These are phyloP conservation scores for Leccinum uliginosum DNA, from an alignment of 768 basidiomycete species.

Conservation along the genomic window DNA sequence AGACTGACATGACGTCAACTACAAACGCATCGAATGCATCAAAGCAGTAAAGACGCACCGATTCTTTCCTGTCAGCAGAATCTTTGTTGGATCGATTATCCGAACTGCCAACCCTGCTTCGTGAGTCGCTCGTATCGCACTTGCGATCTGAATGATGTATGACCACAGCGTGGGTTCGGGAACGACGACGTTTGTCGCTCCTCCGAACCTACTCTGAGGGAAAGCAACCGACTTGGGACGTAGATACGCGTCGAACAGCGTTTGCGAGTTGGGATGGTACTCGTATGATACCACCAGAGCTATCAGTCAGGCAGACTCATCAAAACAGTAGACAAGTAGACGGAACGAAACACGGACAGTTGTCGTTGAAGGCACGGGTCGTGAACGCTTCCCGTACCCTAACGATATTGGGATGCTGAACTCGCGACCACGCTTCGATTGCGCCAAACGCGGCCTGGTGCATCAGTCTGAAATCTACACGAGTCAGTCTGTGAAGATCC, in stretches of 20 bases:
- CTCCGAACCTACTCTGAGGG: slow-evolving; percentile 34
- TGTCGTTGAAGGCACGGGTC: slow-evolving; percentile 86
- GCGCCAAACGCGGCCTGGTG: slow-evolving; percentile 77
- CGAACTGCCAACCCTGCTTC: slow-evolving; percentile 75
- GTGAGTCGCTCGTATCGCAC: slow-evolving; percentile 83
- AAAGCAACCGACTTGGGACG: slow-evolving; percentile 46
- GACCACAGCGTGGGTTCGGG: slow-evolving; percentile 88
- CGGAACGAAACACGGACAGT: slow-evolving; percentile 51
- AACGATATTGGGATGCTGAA: slow-evolving; percentile 85
- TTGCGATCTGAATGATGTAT: slow-evolving; percentile 86
- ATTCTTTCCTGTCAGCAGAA: slow-evolving; percentile 86
- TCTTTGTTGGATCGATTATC: slow-evolving; percentile 81
- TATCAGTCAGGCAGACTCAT: slow-evolving; percentile 28
- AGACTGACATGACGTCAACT: slow-evolving; percentile 42
- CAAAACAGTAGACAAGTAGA: slow-evolving; percentile 5
- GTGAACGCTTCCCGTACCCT: slow-evolving; percentile 90
- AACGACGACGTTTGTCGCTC: slow-evolving; percentile 33
- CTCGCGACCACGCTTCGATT: slow-evolving; percentile 81
- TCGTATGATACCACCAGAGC: slow-evolving; percentile 91
- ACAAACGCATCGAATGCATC: background rate
- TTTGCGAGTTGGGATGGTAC: slow-evolving; percentile 80
- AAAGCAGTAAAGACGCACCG: slow-evolving; percentile 40
- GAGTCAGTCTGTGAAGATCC: slow-evolving; percentile 1
- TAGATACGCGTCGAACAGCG: slow-evolving; percentile 75
- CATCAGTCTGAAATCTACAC: slow-evolving; percentile 74